Evolutionary conservation across 2,329 filamentous ascomycete genomes (phyloP), one percentile per base, ranked within the genome.

Genomic region (Colletotrichum sp.): DNA sequence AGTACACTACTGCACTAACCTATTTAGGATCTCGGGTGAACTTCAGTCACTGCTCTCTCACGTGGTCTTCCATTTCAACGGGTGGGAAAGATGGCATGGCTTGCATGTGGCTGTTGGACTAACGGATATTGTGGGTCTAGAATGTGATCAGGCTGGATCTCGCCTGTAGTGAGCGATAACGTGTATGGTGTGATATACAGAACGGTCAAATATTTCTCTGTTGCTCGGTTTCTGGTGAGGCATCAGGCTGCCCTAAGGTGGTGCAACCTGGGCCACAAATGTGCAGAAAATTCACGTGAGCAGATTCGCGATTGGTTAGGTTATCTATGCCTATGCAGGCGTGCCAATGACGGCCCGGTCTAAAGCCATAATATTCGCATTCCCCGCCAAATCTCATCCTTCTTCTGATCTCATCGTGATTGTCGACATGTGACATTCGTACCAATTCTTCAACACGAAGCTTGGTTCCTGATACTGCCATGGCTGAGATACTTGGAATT

Each of bases 201-300:
- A 44, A 44, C 18, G 5, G 18, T n/a, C 0, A n/a, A 12, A 44
- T 44, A 44, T 44, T 0, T 44, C 0, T n/a, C 39, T 44, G 18
- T n/a, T 44, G 18, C n/a, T n/a, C n/a, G n/a, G n/a, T n/a, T n/a
- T n/a, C n/a, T n/a, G n/a, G n/a, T n/a, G n/a, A n/a, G n/a, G n/a
- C n/a, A n/a, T n/a, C n/a, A n/a, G n/a, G n/a, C n/a, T 44, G 39
- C 18, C 39, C 39, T 44, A 44, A n/a, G 9, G 39, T n/a, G 18
- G 18, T n/a, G 1, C 18, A n/a, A 1, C 18, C 39, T n/a, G 39
- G 18, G 18, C 15, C 39, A 44, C 39, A 44, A n/a, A 44, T 44
- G 39, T 44, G 1, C 8, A 1, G 4, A 1, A 44, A 44, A 0
- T 0, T n/a, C 39, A 44, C 0, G 1, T 44, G 39, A n/a, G 39